phyloP scores from a whole-genome alignment of 176 grass and related monocot species.

The Themeda triandra region DNA sequence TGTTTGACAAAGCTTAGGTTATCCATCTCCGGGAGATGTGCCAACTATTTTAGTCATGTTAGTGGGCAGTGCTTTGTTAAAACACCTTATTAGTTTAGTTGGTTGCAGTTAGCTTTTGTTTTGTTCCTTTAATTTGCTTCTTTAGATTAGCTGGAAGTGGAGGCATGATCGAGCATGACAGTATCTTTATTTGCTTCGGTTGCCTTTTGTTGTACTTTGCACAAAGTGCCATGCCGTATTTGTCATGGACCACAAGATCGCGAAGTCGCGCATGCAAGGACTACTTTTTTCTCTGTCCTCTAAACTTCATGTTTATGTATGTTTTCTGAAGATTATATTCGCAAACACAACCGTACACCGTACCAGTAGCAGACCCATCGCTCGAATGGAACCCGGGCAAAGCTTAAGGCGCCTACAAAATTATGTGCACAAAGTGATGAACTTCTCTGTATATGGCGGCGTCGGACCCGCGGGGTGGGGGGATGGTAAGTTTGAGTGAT shows the following conservation, averaged over 20 bases:
- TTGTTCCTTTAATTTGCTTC: slow-evolving; percentile 17
- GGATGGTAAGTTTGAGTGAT: not conserved
- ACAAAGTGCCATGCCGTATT: slow-evolving; percentile 11
- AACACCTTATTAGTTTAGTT: slow-evolving; percentile 13
- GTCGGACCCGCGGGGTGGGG: too few species aligned
- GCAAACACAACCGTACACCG: not conserved
- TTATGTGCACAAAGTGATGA: too few species aligned
- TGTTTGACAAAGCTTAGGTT: slow-evolving; percentile 69
- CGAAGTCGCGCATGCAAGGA: too few species aligned
- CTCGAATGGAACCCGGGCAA: too few species aligned
- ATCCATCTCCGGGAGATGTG: slow-evolving; percentile 55
- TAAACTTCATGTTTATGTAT: not conserved
- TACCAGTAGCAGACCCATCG: too few species aligned
- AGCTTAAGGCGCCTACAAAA: too few species aligned
- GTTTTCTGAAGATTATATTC: slow-evolving; percentile 13
- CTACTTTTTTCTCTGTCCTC: not conserved
- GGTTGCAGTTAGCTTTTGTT: slow-evolving; percentile 38
- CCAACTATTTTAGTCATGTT: slow-evolving; percentile 26
- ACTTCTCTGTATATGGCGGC: too few species aligned
- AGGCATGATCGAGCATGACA: slow-evolving; percentile 41
- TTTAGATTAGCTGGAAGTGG: slow-evolving; percentile 31
- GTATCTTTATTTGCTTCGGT: slow-evolving; percentile 38
- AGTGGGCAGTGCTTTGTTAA: slow-evolving; percentile 30
- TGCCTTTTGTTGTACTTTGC: slow-evolving; percentile 52
- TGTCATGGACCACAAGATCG: slow-evolving; percentile 41